Base-by-base conservation (phyloP, 495 filamentous ascomycete species). In the Tuber umbilicatum region DNA sequence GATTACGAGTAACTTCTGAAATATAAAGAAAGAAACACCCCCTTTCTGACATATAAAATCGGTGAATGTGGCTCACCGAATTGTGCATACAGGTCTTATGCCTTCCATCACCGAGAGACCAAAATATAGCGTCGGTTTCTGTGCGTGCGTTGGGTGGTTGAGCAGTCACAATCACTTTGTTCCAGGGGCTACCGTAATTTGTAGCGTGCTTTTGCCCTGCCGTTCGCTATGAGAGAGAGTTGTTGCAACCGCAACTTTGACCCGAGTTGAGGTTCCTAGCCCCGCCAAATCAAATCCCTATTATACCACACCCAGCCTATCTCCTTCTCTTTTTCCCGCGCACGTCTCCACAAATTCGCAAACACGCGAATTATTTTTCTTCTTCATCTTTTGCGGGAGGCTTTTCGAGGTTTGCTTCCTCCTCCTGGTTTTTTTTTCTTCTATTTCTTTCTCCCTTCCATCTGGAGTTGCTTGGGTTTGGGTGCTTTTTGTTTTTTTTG, bases 371-470 rank as follows among this genome's bases (percentile, higher is more conserved):
- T 35, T 7, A 16, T 64, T 64, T 27, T 31, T 31, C 5, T 69
- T 45, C 64, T 71, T 74, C 50, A 60, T 39, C 60, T 78, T 72
- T 69, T 74, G 67, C 72, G 72, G 72, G 43, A 64, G 78, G 73
- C 64, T 74, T 67, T 43, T 39, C 4, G 55, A 64, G 55, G 55
- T 64, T 35, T 35, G 55, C 14, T 64, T 64, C 14, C n/a, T 31
- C 23, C 43, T 42, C 60, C 38, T 55, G 67, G 47, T 72, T 16
- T 60, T 27, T 55, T 9, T 27, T n/a, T 10, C 50, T 12, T 4
- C 50, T 64, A 27, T 71, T 23, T 45, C 60, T n/a, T n/a, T 68
- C 47, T 70, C 67, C 74, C 41, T 27, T 50, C 50, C 21, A 64
- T 31, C 55, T 64, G 27, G 55, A 19, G 27, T 64, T 64, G 4